Percentiles rank a stretch among this genome's conserved stretches.
Evolutionary conservation across 768 basidiomycete species (phyloP).

Genomic region (Leucosporidium scottii): DNA sequence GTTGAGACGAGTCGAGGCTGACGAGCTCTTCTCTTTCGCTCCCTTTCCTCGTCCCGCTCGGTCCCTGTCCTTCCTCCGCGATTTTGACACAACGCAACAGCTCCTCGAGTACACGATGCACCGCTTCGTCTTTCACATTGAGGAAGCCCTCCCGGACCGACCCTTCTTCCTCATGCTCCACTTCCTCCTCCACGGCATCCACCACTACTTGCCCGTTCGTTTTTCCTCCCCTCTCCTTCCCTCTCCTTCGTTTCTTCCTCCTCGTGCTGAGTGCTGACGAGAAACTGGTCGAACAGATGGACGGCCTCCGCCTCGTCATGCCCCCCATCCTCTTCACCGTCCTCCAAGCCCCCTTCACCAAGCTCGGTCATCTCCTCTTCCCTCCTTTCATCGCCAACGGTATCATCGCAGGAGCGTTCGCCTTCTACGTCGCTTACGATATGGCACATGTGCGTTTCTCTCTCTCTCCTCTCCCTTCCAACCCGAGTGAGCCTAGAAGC

Average conservation of each 20-base stretch:
- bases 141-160: slow-evolving; percentile 73
- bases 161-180: slow-evolving; percentile 74
- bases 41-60: background rate
- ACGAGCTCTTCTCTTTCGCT: background rate
- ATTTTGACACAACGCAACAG: background rate
- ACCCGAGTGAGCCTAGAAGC: no score
- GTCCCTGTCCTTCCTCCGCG: background rate
- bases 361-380: slow-evolving; percentile 72
- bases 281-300: no score
- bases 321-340: slow-evolving; percentile 73
- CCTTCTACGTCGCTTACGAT: slow-evolving; percentile 46
- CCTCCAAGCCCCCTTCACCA: slow-evolving; percentile 78
- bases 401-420: slow-evolving; percentile 71
- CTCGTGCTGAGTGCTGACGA: background rate
- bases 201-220: slow-evolving; percentile 86
- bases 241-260: background rate
- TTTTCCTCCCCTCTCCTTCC: no score
- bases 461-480: slow-evolving; percentile 7
- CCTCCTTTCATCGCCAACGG: slow-evolving; percentile 80
- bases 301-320: slow-evolving; percentile 85
- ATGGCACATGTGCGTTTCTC: slow-evolving; percentile 19
- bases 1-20: no score
- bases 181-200: slow-evolving; percentile 88
- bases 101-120: slow-evolving; percentile 74
- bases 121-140: slow-evolving; percentile 95